A percentile compares a stretch with the other conserved stretches of the same genome.
Evolutionary conservation across 73 alveolate species (phyloP).

Genomic region (Paramecium biaurelia): DNA sequence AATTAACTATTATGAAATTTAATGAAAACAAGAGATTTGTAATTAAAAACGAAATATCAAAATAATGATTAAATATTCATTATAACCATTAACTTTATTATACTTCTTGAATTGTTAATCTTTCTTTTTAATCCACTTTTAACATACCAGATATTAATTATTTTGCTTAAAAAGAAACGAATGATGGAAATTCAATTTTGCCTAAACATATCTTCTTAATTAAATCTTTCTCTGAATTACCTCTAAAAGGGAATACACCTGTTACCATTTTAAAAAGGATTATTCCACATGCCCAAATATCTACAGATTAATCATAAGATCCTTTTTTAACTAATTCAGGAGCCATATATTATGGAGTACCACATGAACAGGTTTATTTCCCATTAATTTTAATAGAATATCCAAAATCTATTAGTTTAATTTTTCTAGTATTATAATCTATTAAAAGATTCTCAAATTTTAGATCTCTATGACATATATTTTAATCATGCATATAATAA

Average conservation of each 20-base stretch:
- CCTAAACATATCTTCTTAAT: conserved; percentile 60
- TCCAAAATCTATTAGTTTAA: conserved; percentile 87
- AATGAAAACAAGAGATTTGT: neutral
- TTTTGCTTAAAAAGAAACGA: conserved; percentile 51
- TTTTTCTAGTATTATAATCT: conserved; percentile 60
- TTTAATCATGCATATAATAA: conserved; percentile 67
- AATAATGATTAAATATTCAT: neutral
- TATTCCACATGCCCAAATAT: conserved; percentile 87
- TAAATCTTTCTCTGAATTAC: conserved; percentile 63
- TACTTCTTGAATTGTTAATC: conserved; percentile 62
- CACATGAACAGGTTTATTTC: conserved; percentile 73
- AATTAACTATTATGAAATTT: neutral
- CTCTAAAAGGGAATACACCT: conserved; percentile 86
- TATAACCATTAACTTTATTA: conserved; percentile 39
- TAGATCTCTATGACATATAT: conserved; percentile 79
- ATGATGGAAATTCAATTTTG: conserved; percentile 61
- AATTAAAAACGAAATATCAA: neutral
- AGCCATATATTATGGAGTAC: conserved; percentile 89
- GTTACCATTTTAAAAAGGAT: conserved; percentile 71
- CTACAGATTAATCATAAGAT: conserved; percentile 81
- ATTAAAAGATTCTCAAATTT: conserved; percentile 84
- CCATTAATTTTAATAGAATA: conserved; percentile 64
- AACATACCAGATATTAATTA: conserved; percentile 47
- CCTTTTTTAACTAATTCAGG: conserved; percentile 86
- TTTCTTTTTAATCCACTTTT: conserved; percentile 53